These are phyloP conservation scores for Zygosaccharomyces siamensis DNA, from an alignment of 805 yeast species.

Conservation along the genomic window DNA sequence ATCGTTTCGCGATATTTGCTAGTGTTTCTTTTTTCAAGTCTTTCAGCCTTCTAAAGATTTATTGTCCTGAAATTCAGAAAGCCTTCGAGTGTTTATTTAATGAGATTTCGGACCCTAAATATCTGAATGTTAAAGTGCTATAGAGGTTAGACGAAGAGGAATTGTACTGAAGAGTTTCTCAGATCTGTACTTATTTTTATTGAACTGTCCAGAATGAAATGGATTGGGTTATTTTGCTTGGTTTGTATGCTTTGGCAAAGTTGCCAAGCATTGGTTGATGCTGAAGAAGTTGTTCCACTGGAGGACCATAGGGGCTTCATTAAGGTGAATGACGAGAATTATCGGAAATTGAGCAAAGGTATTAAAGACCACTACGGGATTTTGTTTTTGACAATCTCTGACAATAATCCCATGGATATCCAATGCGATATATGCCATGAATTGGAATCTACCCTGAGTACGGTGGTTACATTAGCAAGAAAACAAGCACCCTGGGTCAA, in stretches of 20 bases:
- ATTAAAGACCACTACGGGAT: constrained; percentile 49
- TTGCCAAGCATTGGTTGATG: constrained; percentile 6
- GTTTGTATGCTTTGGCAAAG: background rate
- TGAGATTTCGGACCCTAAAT: background rate
- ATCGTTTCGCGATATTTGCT: background rate
- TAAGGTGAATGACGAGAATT: constrained; percentile 39
- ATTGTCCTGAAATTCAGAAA: background rate
- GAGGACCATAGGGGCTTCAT: constrained; percentile 39
- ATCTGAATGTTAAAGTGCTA: background rate
- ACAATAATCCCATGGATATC: constrained; percentile 40
- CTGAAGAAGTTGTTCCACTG: constrained; percentile 12
- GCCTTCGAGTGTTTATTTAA: background rate
- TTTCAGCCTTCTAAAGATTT: background rate
- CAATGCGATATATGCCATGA: constrained; percentile 40
- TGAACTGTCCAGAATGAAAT: background rate
- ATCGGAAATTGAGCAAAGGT: constrained; percentile 41
- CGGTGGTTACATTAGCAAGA: constrained; percentile 42
- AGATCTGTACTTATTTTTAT: background rate
- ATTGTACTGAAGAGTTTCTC: background rate
- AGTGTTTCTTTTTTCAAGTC: background rate
- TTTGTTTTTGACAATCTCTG: constrained; percentile 49
- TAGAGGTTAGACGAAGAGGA: background rate
- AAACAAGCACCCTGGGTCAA: constrained; percentile 40
- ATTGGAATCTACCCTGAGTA: constrained; percentile 39
- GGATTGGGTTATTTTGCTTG: background rate